These are phyloP conservation scores for Nicotiana knightiana DNA, from an alignment of 257 asterid species.

Conservation along the genomic window DNA sequence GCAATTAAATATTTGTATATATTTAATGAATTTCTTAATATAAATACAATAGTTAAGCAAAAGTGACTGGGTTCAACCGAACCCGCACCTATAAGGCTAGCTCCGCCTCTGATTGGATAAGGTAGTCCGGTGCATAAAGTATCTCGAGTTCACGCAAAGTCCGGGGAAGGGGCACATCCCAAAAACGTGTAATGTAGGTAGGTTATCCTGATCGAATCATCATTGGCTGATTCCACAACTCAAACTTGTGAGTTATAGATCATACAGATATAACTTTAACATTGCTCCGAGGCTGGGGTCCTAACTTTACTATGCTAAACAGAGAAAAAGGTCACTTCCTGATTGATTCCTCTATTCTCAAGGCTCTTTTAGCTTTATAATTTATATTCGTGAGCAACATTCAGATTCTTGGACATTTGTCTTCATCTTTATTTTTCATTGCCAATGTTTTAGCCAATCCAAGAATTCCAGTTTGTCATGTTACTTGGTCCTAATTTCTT, in stretches of 20 bases:
- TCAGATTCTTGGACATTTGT: not conserved
- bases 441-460: not conserved
- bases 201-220: fast-evolving
- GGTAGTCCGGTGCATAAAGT: fast-evolving
- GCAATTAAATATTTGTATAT: too few relatives aligned
- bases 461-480: not conserved
- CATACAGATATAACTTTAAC: fast-evolving
- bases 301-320: too few relatives aligned
- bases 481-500: not conserved
- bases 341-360: not conserved
- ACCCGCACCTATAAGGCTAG: too few relatives aligned
- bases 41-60: too few relatives aligned
- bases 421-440: not conserved
- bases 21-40: too few relatives aligned
- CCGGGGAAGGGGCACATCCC: fast-evolving
- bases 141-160: too few relatives aligned
- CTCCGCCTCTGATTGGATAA: too few relatives aligned
- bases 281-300: fast-evolving
- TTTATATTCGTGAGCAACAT: not conserved
- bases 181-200: fast-evolving
- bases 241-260: too few relatives aligned
- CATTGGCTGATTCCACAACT: too few relatives aligned
- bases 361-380: not conserved
- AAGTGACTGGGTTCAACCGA: too few relatives aligned
- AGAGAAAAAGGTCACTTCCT: not conserved